Evolutionary conservation across 108 stramenopile genomes (phyloP).

Genomic region (Cyclotella distinguenda): DNA sequence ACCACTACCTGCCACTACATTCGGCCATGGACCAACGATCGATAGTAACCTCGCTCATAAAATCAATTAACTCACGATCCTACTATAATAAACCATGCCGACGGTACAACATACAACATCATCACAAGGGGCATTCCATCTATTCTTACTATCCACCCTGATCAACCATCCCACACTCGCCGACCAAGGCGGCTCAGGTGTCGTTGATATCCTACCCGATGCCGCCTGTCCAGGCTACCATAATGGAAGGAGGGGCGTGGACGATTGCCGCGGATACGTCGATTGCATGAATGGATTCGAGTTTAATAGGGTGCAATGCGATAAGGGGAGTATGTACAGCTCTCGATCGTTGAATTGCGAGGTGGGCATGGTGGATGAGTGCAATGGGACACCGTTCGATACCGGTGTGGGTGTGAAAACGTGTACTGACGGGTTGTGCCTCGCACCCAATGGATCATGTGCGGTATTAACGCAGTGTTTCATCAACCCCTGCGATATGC

Average conservation of each 20-base stretch:
- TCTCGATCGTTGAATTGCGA: background rate
- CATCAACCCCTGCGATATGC: background rate
- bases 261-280: conserved; percentile 10
- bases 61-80: too few relatives aligned
- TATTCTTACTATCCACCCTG: too few relatives aligned
- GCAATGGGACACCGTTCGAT: background rate
- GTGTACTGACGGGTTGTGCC: background rate
- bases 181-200: background rate
- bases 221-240: background rate
- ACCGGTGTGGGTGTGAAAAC: too few relatives aligned
- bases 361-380: background rate
- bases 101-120: too few relatives aligned
- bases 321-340: conserved; percentile 1
- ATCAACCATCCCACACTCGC: background rate
- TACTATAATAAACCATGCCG: too few relatives aligned
- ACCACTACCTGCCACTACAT: too few relatives aligned
- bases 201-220: conserved; percentile 6
- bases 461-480: background rate
- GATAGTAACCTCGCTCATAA: too few relatives aligned
- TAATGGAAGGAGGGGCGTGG: background rate
- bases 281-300: conserved; percentile 13
- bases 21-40: too few relatives aligned
- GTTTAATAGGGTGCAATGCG: conserved; percentile 1
- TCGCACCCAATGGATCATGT: background rate
- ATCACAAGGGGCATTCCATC: too few relatives aligned